A percentile compares a stretch with the other conserved stretches of the same genome.
Evolutionary conservation across 495 filamentous ascomycete species (phyloP).

Genomic region (Letharia lupina): DNA sequence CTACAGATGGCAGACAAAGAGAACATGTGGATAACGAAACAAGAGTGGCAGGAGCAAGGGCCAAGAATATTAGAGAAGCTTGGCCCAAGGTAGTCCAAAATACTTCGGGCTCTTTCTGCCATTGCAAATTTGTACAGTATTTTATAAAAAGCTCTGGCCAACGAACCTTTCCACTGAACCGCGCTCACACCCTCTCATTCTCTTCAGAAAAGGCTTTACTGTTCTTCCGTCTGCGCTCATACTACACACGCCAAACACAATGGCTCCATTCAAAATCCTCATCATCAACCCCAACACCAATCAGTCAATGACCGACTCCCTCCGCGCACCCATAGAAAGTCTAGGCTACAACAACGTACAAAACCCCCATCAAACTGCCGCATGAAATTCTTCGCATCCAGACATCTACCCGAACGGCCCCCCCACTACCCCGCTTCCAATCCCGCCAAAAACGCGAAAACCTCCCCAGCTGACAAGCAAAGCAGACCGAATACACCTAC

Average conservation of each 20-base stretch:
- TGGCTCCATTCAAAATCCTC: conserved; percentile 45
- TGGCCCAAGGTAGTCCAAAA: conserved; percentile 53
- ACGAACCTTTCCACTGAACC: not conserved
- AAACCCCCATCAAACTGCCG: conserved; percentile 8
- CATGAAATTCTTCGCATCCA: not conserved
- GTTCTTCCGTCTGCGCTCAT: conserved; percentile 1
- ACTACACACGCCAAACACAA: conserved; percentile 7
- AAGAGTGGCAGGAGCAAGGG: conserved; percentile 94
- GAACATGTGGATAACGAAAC: conserved; percentile 96
- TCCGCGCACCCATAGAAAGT: conserved; percentile 54
- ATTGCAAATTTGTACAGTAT: conserved; percentile 2
- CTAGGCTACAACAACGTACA: conserved; percentile 42
- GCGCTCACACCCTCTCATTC: not conserved
- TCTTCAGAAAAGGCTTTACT: too few species aligned
- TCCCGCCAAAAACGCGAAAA: not conserved
- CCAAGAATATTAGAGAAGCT: conserved; percentile 81
- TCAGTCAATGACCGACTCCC: conserved; percentile 65
- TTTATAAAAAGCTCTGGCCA: not conserved
- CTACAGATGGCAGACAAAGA: conserved; percentile 88
- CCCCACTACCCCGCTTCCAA: conserved; percentile 3
- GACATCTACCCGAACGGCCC: not conserved
- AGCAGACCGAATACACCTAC: conserved; percentile 43
- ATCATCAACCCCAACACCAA: conserved; percentile 92
- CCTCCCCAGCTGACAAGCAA: conserved; percentile 8
- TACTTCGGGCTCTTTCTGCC: not conserved